Conservation (phyloP, 1,139 yeast species). For the Debaryomyces udenii region DNA sequence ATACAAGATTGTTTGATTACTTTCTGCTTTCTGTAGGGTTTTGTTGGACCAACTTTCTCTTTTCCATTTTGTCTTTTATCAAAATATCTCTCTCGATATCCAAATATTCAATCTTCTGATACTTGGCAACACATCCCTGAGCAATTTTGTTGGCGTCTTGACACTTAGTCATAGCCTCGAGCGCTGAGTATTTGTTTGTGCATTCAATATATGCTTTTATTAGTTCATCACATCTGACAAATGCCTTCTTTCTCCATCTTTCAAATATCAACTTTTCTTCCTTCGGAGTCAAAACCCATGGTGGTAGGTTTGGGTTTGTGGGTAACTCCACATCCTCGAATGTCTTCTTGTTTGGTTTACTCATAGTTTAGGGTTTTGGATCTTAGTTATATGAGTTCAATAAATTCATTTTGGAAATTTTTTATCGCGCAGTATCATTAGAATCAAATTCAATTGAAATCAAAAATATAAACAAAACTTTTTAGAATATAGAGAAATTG, state of each 20-base stretch:
- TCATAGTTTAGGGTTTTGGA: slow-evolving; percentile 14
- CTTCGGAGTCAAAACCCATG: slow-evolving; percentile 83
- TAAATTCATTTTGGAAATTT: slow-evolving; percentile 3
- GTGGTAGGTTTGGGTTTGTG: slow-evolving; percentile 58
- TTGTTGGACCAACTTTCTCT: slow-evolving; percentile 23
- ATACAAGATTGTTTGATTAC: slow-evolving; percentile 6
- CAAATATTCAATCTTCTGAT: slow-evolving; percentile 67
- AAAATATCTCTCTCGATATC: slow-evolving; percentile 71
- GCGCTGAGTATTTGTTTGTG: slow-evolving; percentile 47
- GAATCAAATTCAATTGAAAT: neutral
- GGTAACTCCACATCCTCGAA: slow-evolving; percentile 46
- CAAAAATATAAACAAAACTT: slow-evolving; percentile 6
- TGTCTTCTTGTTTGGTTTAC: slow-evolving; percentile 31
- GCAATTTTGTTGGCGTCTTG: slow-evolving; percentile 35
- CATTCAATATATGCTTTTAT: slow-evolving; percentile 54
- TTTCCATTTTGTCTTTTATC: slow-evolving; percentile 57
- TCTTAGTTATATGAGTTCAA: neutral
- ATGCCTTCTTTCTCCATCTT: slow-evolving; percentile 76
- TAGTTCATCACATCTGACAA: slow-evolving; percentile 68
- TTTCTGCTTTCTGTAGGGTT: slow-evolving; percentile 5
- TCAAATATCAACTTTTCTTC: slow-evolving; percentile 83
- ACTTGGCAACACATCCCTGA: slow-evolving; percentile 62
- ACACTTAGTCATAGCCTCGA: slow-evolving; percentile 64
- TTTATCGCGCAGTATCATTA: slow-evolving; percentile 3
- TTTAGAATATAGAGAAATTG: neutral